Base-by-base conservation (phyloP, 1,284 basidiomycete genomes). In the Rhodotorula sp. region DNA sequence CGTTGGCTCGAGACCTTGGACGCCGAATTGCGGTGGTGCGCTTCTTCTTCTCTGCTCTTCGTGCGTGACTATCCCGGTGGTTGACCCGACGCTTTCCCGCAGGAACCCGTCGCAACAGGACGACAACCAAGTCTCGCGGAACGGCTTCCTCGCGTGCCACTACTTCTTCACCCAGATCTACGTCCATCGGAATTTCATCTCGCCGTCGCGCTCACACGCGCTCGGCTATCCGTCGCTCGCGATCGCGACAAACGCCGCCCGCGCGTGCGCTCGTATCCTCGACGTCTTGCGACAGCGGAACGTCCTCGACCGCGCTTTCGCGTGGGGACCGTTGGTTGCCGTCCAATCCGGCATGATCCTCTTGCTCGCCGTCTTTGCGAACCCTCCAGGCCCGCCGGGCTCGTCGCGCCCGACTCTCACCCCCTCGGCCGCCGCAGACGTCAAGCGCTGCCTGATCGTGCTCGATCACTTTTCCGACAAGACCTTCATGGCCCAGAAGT, bases 361-460 rank as follows among this genome's bases (percentile, higher is more conserved):
- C 6, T 81, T 92, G 64, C 83, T 92, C 73, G 89, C 87, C 74
- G 87, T 91, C 26, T 92, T 90, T 86, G 87, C 88, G 23, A 88
- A 29, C 7, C 48, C 61, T 16, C 14, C 56, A 3, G 48, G 31
- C 3, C 87, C 78, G 84, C 86, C 63, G 85, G 86, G 80, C 85
- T 29, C 81, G 83, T 18, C 83, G 81, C 61, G 61, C 1, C 87
- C 90, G 70, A 83, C 86, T 1, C 84, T 85, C 63, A 86, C 86
- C 74, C 87, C 90, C 15, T 70, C 70, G 16, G 74, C 74, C 76
- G 86, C 90, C 84, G 83, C 83, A 59, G 90, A 91, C 76, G 88
- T 92, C 43, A 84, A 87, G 73, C 88, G 87, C 76, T 90, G 90
- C 59, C 87, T 91, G 83, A 82, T 85, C 47, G 86, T 86, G 26